A percentile compares a stretch with the other conserved stretches of the same genome.
Conservation (phyloP, 495 filamentous ascomycete genomes). For the Daldinia bambusicola region DNA sequence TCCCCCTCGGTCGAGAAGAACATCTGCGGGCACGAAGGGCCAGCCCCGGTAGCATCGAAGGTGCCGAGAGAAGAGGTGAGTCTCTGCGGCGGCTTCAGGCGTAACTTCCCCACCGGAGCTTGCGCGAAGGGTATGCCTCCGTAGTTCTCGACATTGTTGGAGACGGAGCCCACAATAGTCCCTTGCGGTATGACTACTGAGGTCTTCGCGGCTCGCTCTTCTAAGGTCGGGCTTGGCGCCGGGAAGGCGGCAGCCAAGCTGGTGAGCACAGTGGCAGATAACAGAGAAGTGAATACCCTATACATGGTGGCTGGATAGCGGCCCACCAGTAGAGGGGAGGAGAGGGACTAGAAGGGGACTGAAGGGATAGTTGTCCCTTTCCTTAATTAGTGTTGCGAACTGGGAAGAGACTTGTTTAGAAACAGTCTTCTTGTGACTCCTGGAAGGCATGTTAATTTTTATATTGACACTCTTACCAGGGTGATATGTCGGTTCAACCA, state of each 20-base stretch:
- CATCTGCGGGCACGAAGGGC: conserved; percentile 67
- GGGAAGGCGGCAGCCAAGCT: conserved; percentile 48
- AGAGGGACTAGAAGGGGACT: not conserved
- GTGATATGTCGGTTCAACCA: not conserved
- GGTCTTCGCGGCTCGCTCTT: conserved; percentile 54
- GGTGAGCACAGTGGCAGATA: conserved; percentile 37
- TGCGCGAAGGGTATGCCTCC: conserved; percentile 61
- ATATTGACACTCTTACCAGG: conserved; percentile 21
- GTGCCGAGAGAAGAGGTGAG: conserved; percentile 57
- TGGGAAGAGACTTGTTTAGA: not conserved
- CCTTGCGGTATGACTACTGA: conserved; percentile 61
- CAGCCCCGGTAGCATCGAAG: conserved; percentile 60
- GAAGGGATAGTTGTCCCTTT: not conserved
- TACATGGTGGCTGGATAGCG: conserved; percentile 36
- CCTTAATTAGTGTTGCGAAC: conserved; percentile 6
- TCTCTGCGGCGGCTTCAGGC: conserved; percentile 57
- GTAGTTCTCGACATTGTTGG: conserved; percentile 55
- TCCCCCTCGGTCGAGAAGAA: conserved; percentile 59
- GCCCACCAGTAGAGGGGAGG: not conserved
- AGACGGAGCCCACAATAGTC: conserved; percentile 60
- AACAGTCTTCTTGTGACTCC: not conserved
- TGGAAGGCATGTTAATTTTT: conserved; percentile 16
- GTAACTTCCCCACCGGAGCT: conserved; percentile 55
- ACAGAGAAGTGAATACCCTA: conserved; percentile 36
- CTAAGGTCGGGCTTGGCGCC: conserved; percentile 47